phyloP scores from a whole-genome alignment of 208 protist species.

The Entamoeba invadens region DNA sequence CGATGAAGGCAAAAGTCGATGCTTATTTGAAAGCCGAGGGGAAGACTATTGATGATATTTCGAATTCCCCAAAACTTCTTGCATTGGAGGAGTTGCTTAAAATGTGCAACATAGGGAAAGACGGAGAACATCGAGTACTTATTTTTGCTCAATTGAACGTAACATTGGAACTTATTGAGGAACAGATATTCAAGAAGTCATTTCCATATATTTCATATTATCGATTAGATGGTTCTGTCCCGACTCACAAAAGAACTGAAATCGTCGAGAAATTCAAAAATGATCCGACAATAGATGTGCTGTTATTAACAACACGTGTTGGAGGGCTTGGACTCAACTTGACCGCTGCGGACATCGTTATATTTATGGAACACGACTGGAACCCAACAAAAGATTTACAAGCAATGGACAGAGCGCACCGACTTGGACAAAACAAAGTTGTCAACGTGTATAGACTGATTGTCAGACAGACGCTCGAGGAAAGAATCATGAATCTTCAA shows the following conservation, averaged over 20 bases:
- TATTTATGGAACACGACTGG: conserved; percentile 97
- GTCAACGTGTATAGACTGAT: conserved; percentile 63
- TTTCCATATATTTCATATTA: conserved; percentile 8
- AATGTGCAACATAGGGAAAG: neutral
- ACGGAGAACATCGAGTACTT: neutral
- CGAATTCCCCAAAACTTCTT: neutral
- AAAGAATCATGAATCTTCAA: conserved; percentile 59
- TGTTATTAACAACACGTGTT: conserved; percentile 83
- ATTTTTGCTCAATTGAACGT: neutral
- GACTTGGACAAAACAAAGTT: conserved; percentile 40
- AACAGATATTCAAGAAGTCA: neutral
- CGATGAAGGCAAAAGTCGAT: neutral
- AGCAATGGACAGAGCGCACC: conserved; percentile 66
- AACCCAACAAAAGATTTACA: conserved; percentile 69
- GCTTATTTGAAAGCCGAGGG: neutral
- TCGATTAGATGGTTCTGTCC: conserved; percentile 29
- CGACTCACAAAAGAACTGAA: conserved; percentile 6
- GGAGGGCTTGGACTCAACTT: conserved; percentile 93
- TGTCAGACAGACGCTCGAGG: conserved; percentile 57
- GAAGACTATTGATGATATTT: neutral
- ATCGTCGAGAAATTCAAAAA: conserved; percentile 33
- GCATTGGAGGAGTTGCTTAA: neutral
- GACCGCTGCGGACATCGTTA: conserved; percentile 89
- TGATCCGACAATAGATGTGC: conserved; percentile 70
- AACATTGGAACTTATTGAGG: neutral